phyloP scores from a whole-genome alignment of 352 stramenopile species.

The Aphanomyces stellatus region DNA sequence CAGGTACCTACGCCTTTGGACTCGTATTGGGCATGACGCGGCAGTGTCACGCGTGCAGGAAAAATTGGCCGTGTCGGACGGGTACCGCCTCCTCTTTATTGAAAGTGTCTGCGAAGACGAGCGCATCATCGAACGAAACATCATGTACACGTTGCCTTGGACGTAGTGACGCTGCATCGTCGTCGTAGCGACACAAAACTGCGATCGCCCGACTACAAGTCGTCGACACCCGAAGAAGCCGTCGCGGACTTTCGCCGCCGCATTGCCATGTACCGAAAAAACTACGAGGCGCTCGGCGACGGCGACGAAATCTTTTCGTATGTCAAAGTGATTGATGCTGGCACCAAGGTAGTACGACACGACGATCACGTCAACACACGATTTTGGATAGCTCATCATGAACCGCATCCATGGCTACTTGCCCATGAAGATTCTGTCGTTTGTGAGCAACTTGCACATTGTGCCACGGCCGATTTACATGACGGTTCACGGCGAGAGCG shows the following conservation, averaged over 20 bases:
- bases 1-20: too few relatives aligned
- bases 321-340: conserved; percentile 16
- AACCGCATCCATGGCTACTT: conserved; percentile 67
- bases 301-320: conserved; percentile 49
- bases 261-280: conserved; percentile 82
- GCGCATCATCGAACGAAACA: conserved; percentile 78
- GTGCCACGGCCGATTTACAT: conserved; percentile 89
- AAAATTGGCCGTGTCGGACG: conserved; percentile 21
- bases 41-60: background rate
- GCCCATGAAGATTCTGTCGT: conserved; percentile 87
- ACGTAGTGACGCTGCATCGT: too few relatives aligned
- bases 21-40: too few relatives aligned
- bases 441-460: conserved; percentile 95
- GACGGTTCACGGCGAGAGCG: conserved; percentile 1
- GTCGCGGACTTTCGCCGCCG: conserved; percentile 70
- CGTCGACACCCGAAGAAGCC: conserved; percentile 59
- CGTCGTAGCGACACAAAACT: conserved; percentile 12
- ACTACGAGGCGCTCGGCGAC: conserved; percentile 81
- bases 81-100: conserved; percentile 86
- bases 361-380: background rate
- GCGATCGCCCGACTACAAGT: conserved; percentile 60
- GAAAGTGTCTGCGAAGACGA: conserved; percentile 92
- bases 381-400: conserved; percentile 22
- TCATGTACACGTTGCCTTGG: conserved; percentile 61
- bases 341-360: conserved; percentile 6